Evolutionary conservation across 2,329 filamentous ascomycete species (phyloP).

Genomic region (Leptographium procerum): DNA sequence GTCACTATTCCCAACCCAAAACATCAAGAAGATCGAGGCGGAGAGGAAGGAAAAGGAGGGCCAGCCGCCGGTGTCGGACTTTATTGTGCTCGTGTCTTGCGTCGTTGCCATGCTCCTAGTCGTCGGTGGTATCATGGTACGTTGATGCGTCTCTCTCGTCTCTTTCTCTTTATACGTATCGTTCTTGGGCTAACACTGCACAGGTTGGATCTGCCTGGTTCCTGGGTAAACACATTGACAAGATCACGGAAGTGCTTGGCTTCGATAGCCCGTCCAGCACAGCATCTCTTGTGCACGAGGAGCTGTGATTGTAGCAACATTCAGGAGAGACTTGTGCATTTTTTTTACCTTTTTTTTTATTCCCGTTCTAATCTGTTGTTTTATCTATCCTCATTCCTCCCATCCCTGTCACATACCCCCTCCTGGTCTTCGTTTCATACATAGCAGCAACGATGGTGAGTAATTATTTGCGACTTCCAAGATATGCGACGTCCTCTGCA

Average conservation of each 20-base stretch:
- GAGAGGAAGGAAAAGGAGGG: slow-evolving; percentile 25
- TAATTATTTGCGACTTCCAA: not conserved
- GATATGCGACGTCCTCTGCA: not conserved
- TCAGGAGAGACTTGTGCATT: not conserved
- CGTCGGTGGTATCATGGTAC: slow-evolving; percentile 71
- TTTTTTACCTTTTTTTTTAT: not conserved
- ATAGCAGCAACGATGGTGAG: not conserved
- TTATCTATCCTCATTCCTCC: no score
- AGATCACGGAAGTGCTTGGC: slow-evolving; percentile 36
- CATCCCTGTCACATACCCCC: not conserved
- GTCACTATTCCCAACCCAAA: slow-evolving; percentile 77
- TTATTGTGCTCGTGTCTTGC: slow-evolving; percentile 52
- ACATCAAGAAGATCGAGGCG: slow-evolving; percentile 46
- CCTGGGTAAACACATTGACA: slow-evolving; percentile 73
- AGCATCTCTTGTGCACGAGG: slow-evolving; percentile 16
- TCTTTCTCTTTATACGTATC: not conserved
- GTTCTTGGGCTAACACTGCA: not conserved
- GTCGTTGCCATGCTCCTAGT: slow-evolving; percentile 58
- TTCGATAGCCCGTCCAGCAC: not conserved
- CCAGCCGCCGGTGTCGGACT: slow-evolving; percentile 45
- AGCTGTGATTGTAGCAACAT: slow-evolving; percentile 16
- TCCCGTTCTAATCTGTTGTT: no score
- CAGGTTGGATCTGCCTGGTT: slow-evolving; percentile 70
- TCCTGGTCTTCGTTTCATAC: not conserved
- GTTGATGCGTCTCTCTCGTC: slow-evolving; percentile 18